Conservation (phyloP, 306 rosid species). For the Crotalaria pallida region DNA sequence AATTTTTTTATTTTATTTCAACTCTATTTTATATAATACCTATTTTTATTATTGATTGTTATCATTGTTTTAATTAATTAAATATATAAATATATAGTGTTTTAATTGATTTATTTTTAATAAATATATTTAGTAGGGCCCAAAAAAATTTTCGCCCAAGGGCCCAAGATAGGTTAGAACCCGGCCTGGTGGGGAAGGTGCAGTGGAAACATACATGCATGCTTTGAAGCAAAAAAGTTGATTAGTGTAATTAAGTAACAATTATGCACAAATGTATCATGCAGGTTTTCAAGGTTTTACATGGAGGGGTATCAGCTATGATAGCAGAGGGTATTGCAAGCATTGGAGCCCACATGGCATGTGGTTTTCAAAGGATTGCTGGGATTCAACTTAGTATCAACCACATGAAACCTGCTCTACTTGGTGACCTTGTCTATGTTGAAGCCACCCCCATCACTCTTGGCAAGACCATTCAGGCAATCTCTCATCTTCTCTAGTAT, state of each 20-base stretch:
- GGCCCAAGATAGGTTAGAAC: no score
- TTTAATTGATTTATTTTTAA: no score
- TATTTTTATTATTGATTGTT: no score
- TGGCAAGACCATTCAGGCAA: slow-evolving; percentile 58
- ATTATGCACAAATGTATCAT: background rate
- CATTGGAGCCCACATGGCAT: slow-evolving; percentile 55
- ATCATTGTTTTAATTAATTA: no score
- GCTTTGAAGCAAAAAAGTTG: background rate
- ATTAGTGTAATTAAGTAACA: background rate
- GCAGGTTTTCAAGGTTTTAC: slow-evolving; percentile 57
- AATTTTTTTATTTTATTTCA: no score
- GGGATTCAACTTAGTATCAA: slow-evolving; percentile 62
- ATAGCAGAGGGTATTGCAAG: slow-evolving; percentile 62
- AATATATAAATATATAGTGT: no score
- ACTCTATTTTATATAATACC: no score
- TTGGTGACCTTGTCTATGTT: slow-evolving; percentile 45
- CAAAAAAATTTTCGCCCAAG: no score
- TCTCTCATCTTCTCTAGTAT: no score
- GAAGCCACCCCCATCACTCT: slow-evolving; percentile 53
- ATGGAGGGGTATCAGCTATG: slow-evolving; percentile 67
- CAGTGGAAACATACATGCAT: background rate
- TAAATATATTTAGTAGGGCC: no score
- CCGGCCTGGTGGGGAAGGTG: no score
- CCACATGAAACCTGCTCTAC: slow-evolving; percentile 44
- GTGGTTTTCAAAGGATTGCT: slow-evolving; percentile 51